Conservation (phyloP, 805 yeast genomes). For the Barnettozyma vustinii region DNA sequence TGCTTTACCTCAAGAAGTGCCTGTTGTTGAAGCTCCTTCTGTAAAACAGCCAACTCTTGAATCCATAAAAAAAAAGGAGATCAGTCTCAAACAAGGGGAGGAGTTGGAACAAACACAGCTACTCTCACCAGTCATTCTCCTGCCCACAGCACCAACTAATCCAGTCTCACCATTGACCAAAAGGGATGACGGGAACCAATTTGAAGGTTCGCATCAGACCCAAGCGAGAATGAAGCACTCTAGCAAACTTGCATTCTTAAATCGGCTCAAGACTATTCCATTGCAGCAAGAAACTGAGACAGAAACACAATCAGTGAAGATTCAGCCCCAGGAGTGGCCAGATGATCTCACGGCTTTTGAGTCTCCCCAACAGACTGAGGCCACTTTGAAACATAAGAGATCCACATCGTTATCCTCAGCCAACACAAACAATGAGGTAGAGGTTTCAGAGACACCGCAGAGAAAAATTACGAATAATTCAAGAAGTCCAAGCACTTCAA, state of each 20-base stretch:
- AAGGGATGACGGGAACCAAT: neutral
- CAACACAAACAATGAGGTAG: neutral
- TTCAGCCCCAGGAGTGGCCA: neutral
- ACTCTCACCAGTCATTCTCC: neutral
- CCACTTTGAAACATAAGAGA: neutral
- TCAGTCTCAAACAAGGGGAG: neutral
- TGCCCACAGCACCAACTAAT: neutral
- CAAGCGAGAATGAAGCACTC: neutral
- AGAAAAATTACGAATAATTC: neutral
- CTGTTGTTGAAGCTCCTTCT: neutral
- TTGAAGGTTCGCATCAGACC: neutral
- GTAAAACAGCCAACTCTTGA: neutral
- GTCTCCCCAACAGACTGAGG: neutral
- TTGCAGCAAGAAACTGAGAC: neutral
- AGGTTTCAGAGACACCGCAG: neutral
- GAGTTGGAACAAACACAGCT: neutral
- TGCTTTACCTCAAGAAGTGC: neutral
- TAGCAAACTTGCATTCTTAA: neutral
- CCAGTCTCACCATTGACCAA: neutral
- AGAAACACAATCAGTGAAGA: neutral
- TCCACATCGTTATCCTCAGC: neutral
- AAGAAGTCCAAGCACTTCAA: neutral
- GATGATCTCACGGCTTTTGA: no score
- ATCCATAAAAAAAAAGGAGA: neutral
- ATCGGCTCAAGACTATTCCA: neutral